Evolutionary conservation across 1,284 basidiomycete species (phyloP), one percentile per base, ranked within the genome.

Genomic region (Mycena sp.): DNA sequence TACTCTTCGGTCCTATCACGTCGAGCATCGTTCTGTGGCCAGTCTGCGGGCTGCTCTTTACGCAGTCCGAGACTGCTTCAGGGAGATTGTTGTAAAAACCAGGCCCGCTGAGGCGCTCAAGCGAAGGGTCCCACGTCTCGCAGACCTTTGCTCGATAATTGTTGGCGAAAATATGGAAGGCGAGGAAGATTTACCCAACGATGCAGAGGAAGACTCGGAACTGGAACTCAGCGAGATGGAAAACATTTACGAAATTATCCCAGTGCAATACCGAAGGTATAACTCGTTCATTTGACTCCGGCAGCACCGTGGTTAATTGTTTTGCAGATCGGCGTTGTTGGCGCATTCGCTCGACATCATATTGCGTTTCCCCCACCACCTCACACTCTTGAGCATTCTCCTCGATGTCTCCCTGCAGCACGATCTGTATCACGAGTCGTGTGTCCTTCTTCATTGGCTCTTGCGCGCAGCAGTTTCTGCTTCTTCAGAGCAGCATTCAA

Each of bases 51-150:
- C 88, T 46, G 84, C 88, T 14, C 83, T 90, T 14, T 83, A 88
- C 75, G 86, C 86, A 16, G 82, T 91, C 11, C 81, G 86, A 25
- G 87, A 88, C 73, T 84, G 85, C 57, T 91, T 89, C 78, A 82
- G 81, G 64, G 87, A 89, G 70, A 77, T 90, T 55, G 78, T 86
- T 4, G 76, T 61, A 78, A 79, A 62, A 66, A 67, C 65, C 71
- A 60, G 60, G 37, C 13, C 34, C 14, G 25, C 13, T 34, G 62
- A 55, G 18, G 30, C 18, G 18, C 39, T 7, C n/a, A 39, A n/a
- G 69, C 37, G 69, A 41, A 64, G 39, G 55, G 65, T 85, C 34
- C 77, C 79, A 37, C 81, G 83, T 57, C 80, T 91, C 55, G 83
- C 86, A 30, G 82, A 81, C 18, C 78, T 89, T 66, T 91, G 89